Conservation (phyloP, 2,329 filamentous ascomycete genomes). For the Cercospora beticola region DNA sequence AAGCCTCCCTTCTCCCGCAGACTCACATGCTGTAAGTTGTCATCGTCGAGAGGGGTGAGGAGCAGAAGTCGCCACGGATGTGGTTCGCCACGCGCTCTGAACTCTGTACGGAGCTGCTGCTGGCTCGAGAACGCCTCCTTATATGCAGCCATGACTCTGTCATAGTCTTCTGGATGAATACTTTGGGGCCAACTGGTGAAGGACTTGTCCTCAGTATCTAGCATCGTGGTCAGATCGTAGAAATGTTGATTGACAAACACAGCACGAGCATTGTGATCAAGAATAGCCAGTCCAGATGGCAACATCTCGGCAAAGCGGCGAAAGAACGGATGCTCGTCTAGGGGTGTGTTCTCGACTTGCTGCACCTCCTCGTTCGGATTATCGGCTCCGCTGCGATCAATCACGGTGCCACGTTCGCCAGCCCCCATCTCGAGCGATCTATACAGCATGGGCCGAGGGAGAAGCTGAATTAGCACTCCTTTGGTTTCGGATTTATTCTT, state of each 20-base stretch:
- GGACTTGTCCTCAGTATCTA: constrained; percentile 37
- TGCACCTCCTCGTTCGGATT: neutral
- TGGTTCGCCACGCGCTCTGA: constrained; percentile 40
- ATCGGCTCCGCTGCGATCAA: constrained; percentile 5
- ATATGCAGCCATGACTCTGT: constrained; percentile 47
- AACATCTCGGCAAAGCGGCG: constrained; percentile 48
- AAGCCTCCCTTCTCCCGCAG: constrained; percentile 43
- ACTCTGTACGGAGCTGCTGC: constrained; percentile 45
- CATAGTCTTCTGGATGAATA: constrained; percentile 47
- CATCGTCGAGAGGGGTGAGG: constrained; percentile 44
- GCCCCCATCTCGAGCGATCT: constrained; percentile 13
- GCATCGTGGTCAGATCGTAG: constrained; percentile 48
- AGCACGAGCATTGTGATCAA: constrained; percentile 46
- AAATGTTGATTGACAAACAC: constrained; percentile 51
- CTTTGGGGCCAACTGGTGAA: constrained; percentile 50
- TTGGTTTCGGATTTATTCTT: neutral
- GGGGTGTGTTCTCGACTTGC: constrained; percentile 25
- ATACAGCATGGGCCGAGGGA: constrained; percentile 21
- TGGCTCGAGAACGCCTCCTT: constrained; percentile 43
- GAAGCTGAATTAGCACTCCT: constrained; percentile 29
- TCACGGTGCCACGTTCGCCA: constrained; percentile 5
- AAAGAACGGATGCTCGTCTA: constrained; percentile 45
- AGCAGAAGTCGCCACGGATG: constrained; percentile 45
- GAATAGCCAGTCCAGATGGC: constrained; percentile 48
- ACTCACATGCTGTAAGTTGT: constrained; percentile 36